A percentile compares a stretch with the other conserved stretches of the same genome.
phyloP scores from a whole-genome alignment of 495 filamentous ascomycete genomes.

The Neurospora sp. region DNA sequence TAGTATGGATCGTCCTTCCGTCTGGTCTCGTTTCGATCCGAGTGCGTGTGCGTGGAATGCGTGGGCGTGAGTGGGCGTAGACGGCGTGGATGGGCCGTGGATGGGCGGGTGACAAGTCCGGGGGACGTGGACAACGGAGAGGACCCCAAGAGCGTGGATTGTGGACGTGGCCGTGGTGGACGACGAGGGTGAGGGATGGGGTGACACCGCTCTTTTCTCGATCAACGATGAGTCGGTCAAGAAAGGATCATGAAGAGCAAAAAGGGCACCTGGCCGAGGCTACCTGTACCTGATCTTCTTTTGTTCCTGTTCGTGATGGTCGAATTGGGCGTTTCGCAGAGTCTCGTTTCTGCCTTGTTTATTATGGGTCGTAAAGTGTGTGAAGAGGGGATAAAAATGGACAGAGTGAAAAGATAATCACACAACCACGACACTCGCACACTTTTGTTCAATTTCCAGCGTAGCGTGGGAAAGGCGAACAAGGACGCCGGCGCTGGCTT shows the following conservation, averaged over 20 bases:
- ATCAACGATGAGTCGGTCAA: conserved; percentile 25
- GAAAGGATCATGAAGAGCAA: conserved; percentile 17
- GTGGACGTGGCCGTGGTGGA: conserved; percentile 10
- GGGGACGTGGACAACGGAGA: background rate
- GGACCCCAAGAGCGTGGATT: conserved; percentile 5
- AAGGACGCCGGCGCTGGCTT: background rate
- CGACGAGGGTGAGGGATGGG: conserved; percentile 7
- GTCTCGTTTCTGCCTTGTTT: background rate
- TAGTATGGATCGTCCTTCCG: conserved; percentile 9
- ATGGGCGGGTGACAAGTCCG: background rate
- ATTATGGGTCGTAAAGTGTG: background rate
- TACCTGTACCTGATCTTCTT: background rate
- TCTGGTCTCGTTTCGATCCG: background rate
- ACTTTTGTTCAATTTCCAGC: background rate
- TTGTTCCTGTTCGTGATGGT: background rate
- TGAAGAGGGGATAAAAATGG: background rate
- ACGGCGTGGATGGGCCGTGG: background rate
- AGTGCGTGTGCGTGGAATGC: background rate
- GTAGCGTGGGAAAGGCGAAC: background rate
- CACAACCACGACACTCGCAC: background rate
- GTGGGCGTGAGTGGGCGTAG: background rate
- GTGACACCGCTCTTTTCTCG: conserved; percentile 31
- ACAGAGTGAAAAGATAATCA: background rate
- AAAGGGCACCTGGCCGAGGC: background rate
- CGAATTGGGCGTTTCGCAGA: background rate